These are phyloP conservation scores for Rutstroemia sp. DNA, from an alignment of 2,329 filamentous ascomycete species.

Conservation along the genomic window DNA sequence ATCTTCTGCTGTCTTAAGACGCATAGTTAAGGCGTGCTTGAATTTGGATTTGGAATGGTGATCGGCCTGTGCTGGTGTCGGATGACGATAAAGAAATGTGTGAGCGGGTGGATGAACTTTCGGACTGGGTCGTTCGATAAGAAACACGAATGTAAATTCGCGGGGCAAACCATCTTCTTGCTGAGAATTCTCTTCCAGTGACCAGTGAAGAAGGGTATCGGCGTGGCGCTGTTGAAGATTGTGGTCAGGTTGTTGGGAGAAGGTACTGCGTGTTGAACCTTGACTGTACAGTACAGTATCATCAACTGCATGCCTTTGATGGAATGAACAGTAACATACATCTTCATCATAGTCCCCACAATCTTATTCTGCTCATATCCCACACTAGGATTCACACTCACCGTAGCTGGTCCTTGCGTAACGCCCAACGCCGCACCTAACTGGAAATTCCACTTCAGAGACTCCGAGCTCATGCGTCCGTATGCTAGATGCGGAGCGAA, in stretches of 20 bases:
- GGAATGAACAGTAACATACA: slow-evolving; percentile 11
- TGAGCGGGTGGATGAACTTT: slow-evolving; percentile 4
- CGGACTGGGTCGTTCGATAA: slow-evolving; percentile 28
- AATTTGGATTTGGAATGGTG: background rate
- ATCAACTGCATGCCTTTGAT: background rate
- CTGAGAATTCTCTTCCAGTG: slow-evolving; percentile 40
- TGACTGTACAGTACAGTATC: background rate
- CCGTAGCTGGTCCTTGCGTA: slow-evolving; percentile 32
- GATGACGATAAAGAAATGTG: background rate
- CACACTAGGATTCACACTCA: slow-evolving; percentile 11
- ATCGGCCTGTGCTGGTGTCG: too few species aligned
- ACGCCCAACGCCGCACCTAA: slow-evolving; percentile 34
- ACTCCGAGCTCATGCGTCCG: slow-evolving; percentile 16
- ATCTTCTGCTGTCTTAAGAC: background rate
- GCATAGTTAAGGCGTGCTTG: background rate
- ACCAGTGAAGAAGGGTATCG: slow-evolving; percentile 38
- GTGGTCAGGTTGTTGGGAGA: background rate
- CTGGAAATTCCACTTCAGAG: slow-evolving; percentile 21
- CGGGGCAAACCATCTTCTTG: slow-evolving; percentile 42
- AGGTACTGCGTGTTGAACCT: slow-evolving; percentile 4
- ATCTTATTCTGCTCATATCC: slow-evolving; percentile 17
- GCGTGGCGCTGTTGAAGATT: background rate
- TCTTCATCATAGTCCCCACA: slow-evolving; percentile 22
- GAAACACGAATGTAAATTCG: slow-evolving; percentile 44
- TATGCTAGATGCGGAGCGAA: slow-evolving; percentile 44